Conservation (phyloP, 495 filamentous ascomycete species). For the Podospora didyma region DNA sequence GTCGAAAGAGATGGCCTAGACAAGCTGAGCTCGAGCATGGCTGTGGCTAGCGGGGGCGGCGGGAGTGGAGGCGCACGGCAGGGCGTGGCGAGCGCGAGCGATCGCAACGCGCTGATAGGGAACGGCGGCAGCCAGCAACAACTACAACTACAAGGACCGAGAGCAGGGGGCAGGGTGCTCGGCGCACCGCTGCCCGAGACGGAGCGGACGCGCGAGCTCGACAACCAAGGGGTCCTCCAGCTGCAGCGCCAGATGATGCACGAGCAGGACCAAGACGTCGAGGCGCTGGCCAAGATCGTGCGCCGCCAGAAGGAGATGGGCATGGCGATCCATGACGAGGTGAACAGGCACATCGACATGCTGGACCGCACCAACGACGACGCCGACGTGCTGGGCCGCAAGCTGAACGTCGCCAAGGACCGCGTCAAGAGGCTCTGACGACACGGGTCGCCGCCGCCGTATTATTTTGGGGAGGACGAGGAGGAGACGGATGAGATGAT, state of each 20-base stretch:
- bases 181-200: conserved; percentile 78
- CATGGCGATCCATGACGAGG: conserved; percentile 75
- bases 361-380: conserved; percentile 72
- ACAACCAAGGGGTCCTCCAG: conserved; percentile 85
- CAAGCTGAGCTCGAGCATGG: conserved; percentile 67
- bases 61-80: conserved; percentile 15
- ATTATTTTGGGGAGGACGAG: background rate
- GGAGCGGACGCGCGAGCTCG: conserved; percentile 78
- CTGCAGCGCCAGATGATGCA: conserved; percentile 79
- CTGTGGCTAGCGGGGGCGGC: conserved; percentile 16
- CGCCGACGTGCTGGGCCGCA: conserved; percentile 64
- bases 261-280: conserved; percentile 80
- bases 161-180: conserved; percentile 61
- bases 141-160: background rate
- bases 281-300: conserved; percentile 72
- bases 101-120: conserved; percentile 34
- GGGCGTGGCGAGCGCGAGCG: conserved; percentile 23
- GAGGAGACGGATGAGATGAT: background rate
- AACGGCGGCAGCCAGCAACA: background rate
- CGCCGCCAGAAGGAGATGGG: conserved; percentile 82
- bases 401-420: conserved; percentile 80
- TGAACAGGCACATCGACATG: conserved; percentile 80
- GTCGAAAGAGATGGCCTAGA: conserved; percentile 88
- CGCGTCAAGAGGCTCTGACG: conserved; percentile 65
- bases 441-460: conserved; percentile 18